A percentile compares a stretch with the other conserved stretches of the same genome.
phyloP scores from a whole-genome alignment of 2,329 filamentous ascomycete species.

The Aspergillus sp. region DNA sequence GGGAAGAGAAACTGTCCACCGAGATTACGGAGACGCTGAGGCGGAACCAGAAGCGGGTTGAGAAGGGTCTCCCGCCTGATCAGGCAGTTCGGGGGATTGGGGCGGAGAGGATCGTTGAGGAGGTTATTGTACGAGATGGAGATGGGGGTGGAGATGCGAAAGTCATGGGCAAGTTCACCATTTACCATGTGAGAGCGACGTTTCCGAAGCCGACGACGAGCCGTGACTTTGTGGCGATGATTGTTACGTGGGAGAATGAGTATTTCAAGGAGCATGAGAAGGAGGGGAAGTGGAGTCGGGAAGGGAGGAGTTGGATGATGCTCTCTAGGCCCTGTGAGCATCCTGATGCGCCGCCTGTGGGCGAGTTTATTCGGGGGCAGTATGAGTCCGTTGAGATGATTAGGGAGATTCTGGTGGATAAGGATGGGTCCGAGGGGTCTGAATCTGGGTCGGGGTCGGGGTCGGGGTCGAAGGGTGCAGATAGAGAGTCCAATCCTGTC shows the following conservation, averaged over 20 bases:
- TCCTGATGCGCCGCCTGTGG: conserved; percentile 66
- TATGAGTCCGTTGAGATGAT: conserved; percentile 95
- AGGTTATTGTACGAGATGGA: conserved; percentile 54
- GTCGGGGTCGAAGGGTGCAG: conserved; percentile 2
- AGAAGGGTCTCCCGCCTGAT: conserved; percentile 65
- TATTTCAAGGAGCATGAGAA: conserved; percentile 18
- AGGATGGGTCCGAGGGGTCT: conserved; percentile 3
- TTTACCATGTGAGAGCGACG: conserved; percentile 83
- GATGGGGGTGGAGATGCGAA: neutral
- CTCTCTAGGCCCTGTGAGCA: conserved; percentile 83
- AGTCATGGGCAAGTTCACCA: conserved; percentile 44
- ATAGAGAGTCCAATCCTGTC: conserved; percentile 56
- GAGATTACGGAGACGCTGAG: conserved; percentile 81
- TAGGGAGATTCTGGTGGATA: conserved; percentile 65
- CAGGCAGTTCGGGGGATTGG: conserved; percentile 83
- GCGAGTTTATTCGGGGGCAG: conserved; percentile 75
- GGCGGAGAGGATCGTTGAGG: conserved; percentile 72
- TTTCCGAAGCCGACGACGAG: conserved; percentile 88
- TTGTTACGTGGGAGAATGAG: conserved; percentile 63
- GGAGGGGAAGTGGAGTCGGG: conserved; percentile 28
- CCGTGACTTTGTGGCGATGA: conserved; percentile 80
- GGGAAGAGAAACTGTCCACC: conserved; percentile 71
- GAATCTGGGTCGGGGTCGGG: neutral
- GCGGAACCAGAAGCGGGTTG: conserved; percentile 67
- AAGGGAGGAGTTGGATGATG: conserved; percentile 73